phyloP scores from a whole-genome alignment of 257 asterid genomes.

The Nicotiana tomentosiformis region DNA sequence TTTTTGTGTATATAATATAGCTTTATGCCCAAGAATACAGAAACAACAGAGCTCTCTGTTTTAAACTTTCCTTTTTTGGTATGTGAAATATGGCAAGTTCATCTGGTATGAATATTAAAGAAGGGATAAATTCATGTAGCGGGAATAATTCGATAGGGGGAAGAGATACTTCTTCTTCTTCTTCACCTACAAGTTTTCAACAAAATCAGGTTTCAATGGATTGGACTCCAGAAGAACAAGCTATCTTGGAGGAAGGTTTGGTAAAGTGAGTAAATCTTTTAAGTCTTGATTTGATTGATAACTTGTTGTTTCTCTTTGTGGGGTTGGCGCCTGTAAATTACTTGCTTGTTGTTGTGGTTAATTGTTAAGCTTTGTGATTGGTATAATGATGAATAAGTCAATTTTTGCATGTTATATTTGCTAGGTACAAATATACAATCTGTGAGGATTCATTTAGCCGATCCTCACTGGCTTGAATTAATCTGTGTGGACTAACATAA shows the following conservation, averaged over 20 bases:
- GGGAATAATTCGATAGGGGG: slow-evolving; percentile 6
- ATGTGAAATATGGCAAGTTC: slow-evolving; percentile 6
- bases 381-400: background rate
- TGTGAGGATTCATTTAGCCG: background rate
- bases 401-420: background rate
- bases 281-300: background rate
- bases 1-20: background rate
- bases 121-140: slow-evolving; percentile 2
- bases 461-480: background rate
- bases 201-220: slow-evolving; percentile 78
- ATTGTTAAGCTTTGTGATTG: background rate
- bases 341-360: background rate
- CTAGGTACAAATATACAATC: background rate
- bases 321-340: background rate
- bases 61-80: background rate
- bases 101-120: slow-evolving; percentile 4
- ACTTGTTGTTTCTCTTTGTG: background rate
- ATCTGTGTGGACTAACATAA: background rate
- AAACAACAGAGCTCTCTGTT: background rate
- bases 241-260: slow-evolving; percentile 58
- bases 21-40: background rate
- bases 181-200: slow-evolving; percentile 50
- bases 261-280: slow-evolving; percentile 36
- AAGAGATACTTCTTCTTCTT: background rate
- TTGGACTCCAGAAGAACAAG: slow-evolving; percentile 85